Percentiles rank a stretch among this genome's conserved stretches.
Conservation (phyloP, 805 yeast species). For the Kodamaea hsintzibuensis region DNA sequence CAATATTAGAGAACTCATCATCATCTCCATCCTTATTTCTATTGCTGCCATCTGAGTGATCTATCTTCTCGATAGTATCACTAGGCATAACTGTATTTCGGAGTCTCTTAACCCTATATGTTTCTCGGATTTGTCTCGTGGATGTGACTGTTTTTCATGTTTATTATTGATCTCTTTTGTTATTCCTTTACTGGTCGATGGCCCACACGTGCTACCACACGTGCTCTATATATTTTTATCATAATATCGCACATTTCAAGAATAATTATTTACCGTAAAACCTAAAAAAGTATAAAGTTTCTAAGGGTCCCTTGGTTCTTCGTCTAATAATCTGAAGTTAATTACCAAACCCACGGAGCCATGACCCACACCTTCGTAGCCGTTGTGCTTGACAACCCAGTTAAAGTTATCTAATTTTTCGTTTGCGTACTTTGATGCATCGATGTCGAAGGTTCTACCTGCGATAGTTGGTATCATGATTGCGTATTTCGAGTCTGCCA, state of each 20-base stretch:
- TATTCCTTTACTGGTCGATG: no score
- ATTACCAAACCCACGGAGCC: slow-evolving; percentile 37
- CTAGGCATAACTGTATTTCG: slow-evolving; percentile 1
- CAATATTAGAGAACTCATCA: not conserved
- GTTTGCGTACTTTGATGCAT: slow-evolving; percentile 44
- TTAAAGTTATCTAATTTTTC: slow-evolving; percentile 47
- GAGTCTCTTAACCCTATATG: slow-evolving; percentile 7
- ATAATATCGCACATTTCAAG: no score
- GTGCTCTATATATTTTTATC: not conserved
- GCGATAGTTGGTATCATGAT: slow-evolving; percentile 51
- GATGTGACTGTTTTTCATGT: slow-evolving; percentile 20
- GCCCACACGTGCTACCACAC: not conserved
- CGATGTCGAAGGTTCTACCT: slow-evolving; percentile 45
- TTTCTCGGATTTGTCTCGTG: slow-evolving; percentile 12
- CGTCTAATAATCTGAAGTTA: slow-evolving; percentile 40
- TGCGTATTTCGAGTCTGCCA: slow-evolving; percentile 51
- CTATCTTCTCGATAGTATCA: not conserved
- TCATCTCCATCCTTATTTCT: not conserved
- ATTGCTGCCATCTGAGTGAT: not conserved
- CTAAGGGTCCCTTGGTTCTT: slow-evolving; percentile 15
- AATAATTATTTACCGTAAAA: not conserved
- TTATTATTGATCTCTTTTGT: not conserved
- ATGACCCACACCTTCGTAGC: slow-evolving; percentile 30
- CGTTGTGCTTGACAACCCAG: slow-evolving; percentile 44
- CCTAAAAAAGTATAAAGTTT: not conserved